Evolutionary conservation across 2,329 filamentous ascomycete species (phyloP), one percentile per base, ranked within the genome.

Genomic region (Drechslerella stenobrocha): DNA sequence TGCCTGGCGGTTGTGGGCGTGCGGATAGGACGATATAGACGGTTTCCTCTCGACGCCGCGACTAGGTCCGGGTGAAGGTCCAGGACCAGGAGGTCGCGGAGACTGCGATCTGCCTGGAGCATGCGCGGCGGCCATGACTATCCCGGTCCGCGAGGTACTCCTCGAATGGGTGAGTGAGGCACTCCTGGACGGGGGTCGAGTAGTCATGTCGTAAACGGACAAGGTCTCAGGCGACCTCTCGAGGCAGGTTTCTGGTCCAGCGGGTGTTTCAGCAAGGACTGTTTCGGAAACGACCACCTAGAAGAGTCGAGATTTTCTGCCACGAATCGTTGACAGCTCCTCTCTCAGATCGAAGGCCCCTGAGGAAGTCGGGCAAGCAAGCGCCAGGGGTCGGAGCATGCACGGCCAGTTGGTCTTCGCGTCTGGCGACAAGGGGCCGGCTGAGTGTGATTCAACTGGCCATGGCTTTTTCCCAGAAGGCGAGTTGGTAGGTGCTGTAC

Each of bases 1-100:
- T 0, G 92, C 95, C 79, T 98, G 90, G 57, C 93, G 87, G 78
- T 97, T 90, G 76, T 98, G 91, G 65, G 89, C 89, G 80, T 97
- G 87, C 13, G 81, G 56, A 28, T 69, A 63, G 45, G 64, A 69
- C 15, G 64, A 69, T 35, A 69, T 69, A 23, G 64, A 69, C 15
- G 57, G 52, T 37, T 69, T 69, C 50, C 64, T 57, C 24, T 63
- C 57, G 18, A 69, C 55, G 23, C 55, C 51, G 30, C 55, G 60
- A 57, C 28, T 24, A 20, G 42, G 28, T 45, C 53, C 53, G 24
- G 46, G 46, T 34, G 37, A 32, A 37, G 63, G 18, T 20, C 44
- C 46, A 23, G 52, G 47, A 52, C 52, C 56, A 57, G 64, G 64
- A 63, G 64, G 64, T 59, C 64, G 48, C 34, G 64, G 64, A 51